These are phyloP conservation scores for Leptographium radiaticola DNA, from an alignment of 2,329 filamentous ascomycete genomes.

Conservation along the genomic window DNA sequence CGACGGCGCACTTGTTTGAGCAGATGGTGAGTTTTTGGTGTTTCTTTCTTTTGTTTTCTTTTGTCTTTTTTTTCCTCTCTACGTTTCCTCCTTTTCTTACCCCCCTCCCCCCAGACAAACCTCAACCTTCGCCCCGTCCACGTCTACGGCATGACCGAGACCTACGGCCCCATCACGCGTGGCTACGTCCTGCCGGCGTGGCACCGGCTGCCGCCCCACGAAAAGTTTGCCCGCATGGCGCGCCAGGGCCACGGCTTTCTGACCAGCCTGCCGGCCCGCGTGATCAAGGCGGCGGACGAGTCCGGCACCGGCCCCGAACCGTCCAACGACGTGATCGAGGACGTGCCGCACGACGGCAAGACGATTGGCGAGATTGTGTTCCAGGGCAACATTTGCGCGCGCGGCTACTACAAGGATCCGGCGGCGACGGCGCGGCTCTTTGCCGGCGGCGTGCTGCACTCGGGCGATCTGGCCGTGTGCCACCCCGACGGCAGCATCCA, in stretches of 20 bases:
- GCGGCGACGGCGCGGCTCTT: conserved; percentile 81
- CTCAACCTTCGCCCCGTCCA: conserved; percentile 86
- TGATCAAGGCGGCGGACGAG: conserved; percentile 58
- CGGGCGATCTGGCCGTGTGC: conserved; percentile 86
- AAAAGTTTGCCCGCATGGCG: conserved; percentile 84
- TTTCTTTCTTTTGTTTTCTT: not conserved
- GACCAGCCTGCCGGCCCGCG: conserved; percentile 64
- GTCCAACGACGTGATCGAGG: conserved; percentile 31
- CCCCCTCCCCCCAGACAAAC: conserved; percentile 13
- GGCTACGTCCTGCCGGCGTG: conserved; percentile 79
- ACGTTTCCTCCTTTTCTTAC: not conserved
- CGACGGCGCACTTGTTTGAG: conserved; percentile 80
- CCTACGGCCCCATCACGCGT: conserved; percentile 91
- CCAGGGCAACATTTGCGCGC: conserved; percentile 79
- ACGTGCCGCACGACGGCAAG: conserved; percentile 33
- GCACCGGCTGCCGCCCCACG: conserved; percentile 58
- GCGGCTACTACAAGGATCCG: conserved; percentile 82
- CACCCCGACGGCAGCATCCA: conserved; percentile 83
- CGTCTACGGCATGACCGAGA: conserved; percentile 80
- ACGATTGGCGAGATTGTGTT: conserved; percentile 54
- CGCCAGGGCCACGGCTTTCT: conserved; percentile 88
- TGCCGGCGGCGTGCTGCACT: conserved; percentile 73
- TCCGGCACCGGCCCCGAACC: conserved; percentile 28
- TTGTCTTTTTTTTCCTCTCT: not conserved
- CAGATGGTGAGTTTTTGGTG: conserved; percentile 53